Base-by-base conservation (phyloP, 176 grass and related monocot species). In the Bromus sterilis region DNA sequence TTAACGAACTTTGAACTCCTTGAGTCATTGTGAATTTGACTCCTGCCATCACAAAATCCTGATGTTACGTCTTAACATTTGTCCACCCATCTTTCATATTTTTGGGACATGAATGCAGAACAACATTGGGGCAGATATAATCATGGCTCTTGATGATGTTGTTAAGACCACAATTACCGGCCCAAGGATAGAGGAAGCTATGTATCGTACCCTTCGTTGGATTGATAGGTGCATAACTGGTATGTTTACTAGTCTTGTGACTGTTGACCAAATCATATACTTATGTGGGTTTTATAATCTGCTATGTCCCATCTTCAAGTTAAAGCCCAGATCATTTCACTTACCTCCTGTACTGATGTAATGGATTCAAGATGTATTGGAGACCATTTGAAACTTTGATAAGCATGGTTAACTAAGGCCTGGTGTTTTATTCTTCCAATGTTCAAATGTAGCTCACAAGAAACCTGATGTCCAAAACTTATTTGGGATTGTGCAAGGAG, bases 111-210 rank as follows among this genome's bases (percentile, higher is more conserved):
- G 29, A 76, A 88, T 84, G 64, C 83, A 98, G 95, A 98, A 98
- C 76, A 98, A 98, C 67, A 95, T 98, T 83, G 95, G 95, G 76
- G 95, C 95, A 77, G 95, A 98, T 86, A 98, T 98, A 80, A 98
- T 98, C 69, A 98, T 95, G 95, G 95, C 95, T 60, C 95, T 98
- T 89, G 95, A 98, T 84, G 95, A 98, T 91, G 95, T 95, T 79
- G 95, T 98, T 56, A 98, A 91, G 77, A 98, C 95, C 39, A 95
- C 95, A 74, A 98, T 95, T 88, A 98, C 92, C 49, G 95, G 95
- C 80, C 95, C 95, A 82, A 91, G 95, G 75, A 93, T 95, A 86
- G 86, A 98, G 82, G 95, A 98, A 76, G 95, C 90, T 80, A 98
- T 93, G 95, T 95, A 98, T 16, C 88, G 95, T n/a, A 98, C 92